Evolutionary conservation across 768 basidiomycete genomes (phyloP), one percentile per base, ranked within the genome.

Genomic region (Lentinula sp.): DNA sequence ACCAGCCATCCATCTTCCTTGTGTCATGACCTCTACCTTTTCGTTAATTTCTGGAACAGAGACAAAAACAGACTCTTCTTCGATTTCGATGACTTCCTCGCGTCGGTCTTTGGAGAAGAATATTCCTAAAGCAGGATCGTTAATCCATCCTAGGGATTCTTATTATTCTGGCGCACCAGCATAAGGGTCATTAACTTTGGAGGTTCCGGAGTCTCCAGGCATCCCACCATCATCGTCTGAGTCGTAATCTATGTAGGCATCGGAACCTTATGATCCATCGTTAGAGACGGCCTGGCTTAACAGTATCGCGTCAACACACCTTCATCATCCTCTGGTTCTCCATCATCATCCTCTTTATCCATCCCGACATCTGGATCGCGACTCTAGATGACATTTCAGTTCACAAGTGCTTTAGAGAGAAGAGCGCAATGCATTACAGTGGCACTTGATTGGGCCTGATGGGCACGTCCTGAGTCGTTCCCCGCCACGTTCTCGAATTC

Each of bases 1-100:
- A 18, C 95, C 95, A 70, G 91, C 92, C 95, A 97, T 97, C 93
- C 93, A 97, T 69, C 95, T 87, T 32, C 91, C 92, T 72, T 92
- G 90, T 20, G 87, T 87, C 83, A 96, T 85, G 43, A 95, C 74
- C 64, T 83, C 83, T 36, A 85, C 78, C 16, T 73, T 72, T 60
- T 84, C 81, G 43, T 72, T 73, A 7, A 69, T 65, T 60, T 71
- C 76, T 16, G 76, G 71, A 36, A 90, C 69, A 43, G 70, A 62
- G 45, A 70, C 69, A 12, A 76, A 70, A 70, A 90, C 87, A 6
- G 87, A 81, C 53, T 87, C 81, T 73, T 95, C 93, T 68, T 95
- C 89, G 0, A 95, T 85, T 75, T 97, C 94, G 51, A 95, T 92
- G 41, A 95, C 90, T 72, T 91, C 91, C 73, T 96, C 95, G 45